Conservation (phyloP, 345 rosid genomes). For the Corymbia maculata region DNA sequence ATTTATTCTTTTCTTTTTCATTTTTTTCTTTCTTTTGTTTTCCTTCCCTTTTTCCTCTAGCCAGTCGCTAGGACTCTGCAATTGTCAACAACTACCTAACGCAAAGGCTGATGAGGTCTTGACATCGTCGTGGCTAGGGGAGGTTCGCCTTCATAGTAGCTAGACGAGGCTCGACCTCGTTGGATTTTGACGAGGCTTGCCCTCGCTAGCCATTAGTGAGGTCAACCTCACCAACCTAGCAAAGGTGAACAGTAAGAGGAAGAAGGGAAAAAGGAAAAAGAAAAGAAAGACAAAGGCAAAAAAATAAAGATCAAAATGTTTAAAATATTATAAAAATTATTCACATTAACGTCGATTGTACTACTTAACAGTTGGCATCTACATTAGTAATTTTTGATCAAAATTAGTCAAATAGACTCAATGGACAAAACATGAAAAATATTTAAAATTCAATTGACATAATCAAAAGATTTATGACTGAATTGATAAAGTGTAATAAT, state of each 20-base stretch:
- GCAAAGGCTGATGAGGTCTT: neutral
- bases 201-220: neutral
- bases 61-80: accelerated
- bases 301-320: no score
- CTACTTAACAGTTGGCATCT: accelerated
- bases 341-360: neutral
- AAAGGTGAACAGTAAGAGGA: neutral
- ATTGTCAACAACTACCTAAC: neutral
- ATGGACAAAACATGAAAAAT: no score
- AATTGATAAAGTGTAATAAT: neutral
- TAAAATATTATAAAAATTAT: no score
- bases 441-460: neutral
- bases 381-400: neutral
- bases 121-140: neutral
- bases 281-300: no score
- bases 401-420: neutral
- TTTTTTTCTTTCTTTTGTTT: neutral
- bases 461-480: no score
- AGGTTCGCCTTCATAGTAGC: neutral
- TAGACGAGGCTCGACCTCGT: neutral
- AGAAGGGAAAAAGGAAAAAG: neutral
- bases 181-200: neutral
- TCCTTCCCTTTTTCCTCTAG: no score
- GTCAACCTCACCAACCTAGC: neutral
- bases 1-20: no score